phyloP scores from a whole-genome alignment of 2,329 filamentous ascomycete species.

The Tricladium varicosporioides region DNA sequence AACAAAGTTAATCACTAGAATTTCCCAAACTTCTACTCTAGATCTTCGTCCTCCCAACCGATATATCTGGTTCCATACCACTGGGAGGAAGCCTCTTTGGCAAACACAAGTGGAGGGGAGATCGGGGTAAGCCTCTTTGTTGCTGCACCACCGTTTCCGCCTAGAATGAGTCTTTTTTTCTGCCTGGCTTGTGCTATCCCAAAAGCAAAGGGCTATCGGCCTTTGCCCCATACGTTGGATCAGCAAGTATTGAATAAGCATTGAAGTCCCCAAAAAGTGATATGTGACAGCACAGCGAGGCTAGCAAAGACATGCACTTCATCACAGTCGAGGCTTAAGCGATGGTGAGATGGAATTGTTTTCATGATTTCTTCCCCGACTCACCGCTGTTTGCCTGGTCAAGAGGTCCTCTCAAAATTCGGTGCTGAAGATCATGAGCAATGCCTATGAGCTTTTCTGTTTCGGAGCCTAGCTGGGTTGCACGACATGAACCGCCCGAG shows the following conservation, averaged over 20 bases:
- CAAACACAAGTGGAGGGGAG: background rate
- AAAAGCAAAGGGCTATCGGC: conserved; percentile 1
- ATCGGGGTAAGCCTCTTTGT: conserved; percentile 3
- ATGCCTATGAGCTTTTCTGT: conserved; percentile 9
- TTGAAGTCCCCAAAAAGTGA: background rate
- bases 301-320: conserved; percentile 11
- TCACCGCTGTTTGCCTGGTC: conserved; percentile 29
- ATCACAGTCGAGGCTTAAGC: background rate
- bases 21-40: conserved; percentile 4
- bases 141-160: conserved; percentile 2
- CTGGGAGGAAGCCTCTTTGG: conserved; percentile 6
- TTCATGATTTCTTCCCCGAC: conserved; percentile 1
- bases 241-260: background rate
- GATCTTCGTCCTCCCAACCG: conserved; percentile 20
- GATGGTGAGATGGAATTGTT: background rate
- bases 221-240: background rate
- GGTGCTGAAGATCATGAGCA: conserved; percentile 10
- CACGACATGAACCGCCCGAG: conserved; percentile 10
- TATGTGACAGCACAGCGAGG: conserved; percentile 20
- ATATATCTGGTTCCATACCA: conserved; percentile 17
- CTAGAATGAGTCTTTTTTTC: background rate
- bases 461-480: conserved; percentile 16
- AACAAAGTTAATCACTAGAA: conserved; percentile 8
- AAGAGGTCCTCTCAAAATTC: conserved; percentile 22
- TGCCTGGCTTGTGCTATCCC: background rate